These are phyloP conservation scores for Alternaria consortialis DNA, from an alignment of 2,329 filamentous ascomycete species.

Conservation along the genomic window DNA sequence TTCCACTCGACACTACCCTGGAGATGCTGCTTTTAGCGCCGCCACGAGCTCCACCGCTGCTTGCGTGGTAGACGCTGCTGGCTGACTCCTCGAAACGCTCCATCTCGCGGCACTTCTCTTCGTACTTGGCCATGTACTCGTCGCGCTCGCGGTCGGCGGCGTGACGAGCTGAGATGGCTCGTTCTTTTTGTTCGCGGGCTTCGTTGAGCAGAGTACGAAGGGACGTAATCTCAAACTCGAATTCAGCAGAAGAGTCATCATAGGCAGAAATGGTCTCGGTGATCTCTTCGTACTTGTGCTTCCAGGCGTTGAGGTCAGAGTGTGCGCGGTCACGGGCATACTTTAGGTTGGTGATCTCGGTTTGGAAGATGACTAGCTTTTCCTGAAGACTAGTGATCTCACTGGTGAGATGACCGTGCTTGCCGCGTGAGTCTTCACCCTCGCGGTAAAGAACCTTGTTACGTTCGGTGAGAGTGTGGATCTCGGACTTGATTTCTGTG, in stretches of 20 bases:
- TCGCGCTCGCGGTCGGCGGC: conserved; percentile 37
- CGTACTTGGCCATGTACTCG: conserved; percentile 32
- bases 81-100: conserved; percentile 32
- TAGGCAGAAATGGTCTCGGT: conserved; percentile 34
- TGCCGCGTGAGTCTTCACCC: conserved; percentile 27
- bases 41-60: conserved; percentile 3
- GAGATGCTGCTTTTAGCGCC: conserved; percentile 16
- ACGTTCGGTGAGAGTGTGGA: conserved; percentile 29
- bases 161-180: conserved; percentile 31
- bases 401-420: conserved; percentile 22
- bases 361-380: conserved; percentile 27
- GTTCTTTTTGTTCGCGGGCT: conserved; percentile 37
- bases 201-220: conserved; percentile 32
- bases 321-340: conserved; percentile 30
- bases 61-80: conserved; percentile 24
- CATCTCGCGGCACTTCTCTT: conserved; percentile 38
- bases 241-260: conserved; percentile 28
- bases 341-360: conserved; percentile 31
- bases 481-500: conserved; percentile 23
- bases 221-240: conserved; percentile 37
- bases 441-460: conserved; percentile 29
- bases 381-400: conserved; percentile 27
- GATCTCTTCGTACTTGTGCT: conserved; percentile 36
- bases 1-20: conserved; percentile 26
- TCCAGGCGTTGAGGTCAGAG: conserved; percentile 32